phyloP scores from a whole-genome alignment of 2,329 filamentous ascomycete genomes.

The Stagonosporopsis tanaceti region DNA sequence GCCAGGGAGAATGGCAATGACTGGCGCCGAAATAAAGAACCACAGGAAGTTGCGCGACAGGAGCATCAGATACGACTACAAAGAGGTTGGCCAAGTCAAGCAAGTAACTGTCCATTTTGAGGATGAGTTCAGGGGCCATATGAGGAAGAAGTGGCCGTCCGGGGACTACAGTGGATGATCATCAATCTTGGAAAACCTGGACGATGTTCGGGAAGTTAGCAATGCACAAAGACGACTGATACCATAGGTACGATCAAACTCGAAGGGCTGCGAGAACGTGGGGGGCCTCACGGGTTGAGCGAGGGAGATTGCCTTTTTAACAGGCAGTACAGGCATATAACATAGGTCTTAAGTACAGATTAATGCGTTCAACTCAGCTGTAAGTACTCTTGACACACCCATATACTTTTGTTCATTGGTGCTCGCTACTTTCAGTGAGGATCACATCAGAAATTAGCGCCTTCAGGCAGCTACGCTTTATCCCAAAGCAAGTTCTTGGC shows the following conservation, averaged over 20 bases:
- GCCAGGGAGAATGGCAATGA: conserved; percentile 36
- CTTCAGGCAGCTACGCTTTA: background rate
- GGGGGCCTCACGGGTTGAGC: too few species aligned
- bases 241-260: too few species aligned
- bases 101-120: conserved; percentile 39
- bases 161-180: conserved; percentile 12
- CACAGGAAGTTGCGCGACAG: conserved; percentile 35
- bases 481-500: conserved; percentile 5
- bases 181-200: too few species aligned
- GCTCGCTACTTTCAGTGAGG: background rate
- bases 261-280: too few species aligned
- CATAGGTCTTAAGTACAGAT: too few species aligned
- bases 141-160: conserved; percentile 38
- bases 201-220: too few species aligned
- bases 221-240: too few species aligned
- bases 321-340: too few species aligned
- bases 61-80: conserved; percentile 43
- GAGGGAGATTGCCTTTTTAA: too few species aligned
- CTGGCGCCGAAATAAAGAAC: conserved; percentile 40
- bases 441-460: conserved; percentile 10
- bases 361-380: too few species aligned
- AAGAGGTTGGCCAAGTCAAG: conserved; percentile 27
- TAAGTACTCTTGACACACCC: too few species aligned
- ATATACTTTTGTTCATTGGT: background rate
- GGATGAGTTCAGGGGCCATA: conserved; percentile 29